phyloP scores from a whole-genome alignment of 2,329 filamentous ascomycete genomes.

The Scleromitrula shiraiana region DNA sequence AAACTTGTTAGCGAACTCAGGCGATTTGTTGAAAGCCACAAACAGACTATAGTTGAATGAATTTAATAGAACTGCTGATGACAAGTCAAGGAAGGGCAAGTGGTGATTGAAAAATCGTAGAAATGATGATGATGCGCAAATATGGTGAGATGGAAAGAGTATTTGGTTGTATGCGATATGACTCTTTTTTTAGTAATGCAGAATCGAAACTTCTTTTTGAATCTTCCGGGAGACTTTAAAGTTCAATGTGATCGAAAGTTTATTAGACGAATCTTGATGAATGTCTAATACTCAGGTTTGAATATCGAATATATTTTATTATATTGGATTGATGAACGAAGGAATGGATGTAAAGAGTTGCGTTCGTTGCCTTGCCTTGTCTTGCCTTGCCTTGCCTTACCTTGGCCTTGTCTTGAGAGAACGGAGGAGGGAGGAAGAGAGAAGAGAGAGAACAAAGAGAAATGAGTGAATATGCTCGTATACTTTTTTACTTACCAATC shows the following conservation, averaged over 20 bases:
- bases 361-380: neutral
- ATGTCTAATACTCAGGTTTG: too few relatives aligned
- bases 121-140: neutral
- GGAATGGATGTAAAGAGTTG: too few relatives aligned
- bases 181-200: neutral
- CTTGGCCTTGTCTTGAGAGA: too few relatives aligned
- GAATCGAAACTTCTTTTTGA: neutral
- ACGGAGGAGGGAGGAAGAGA: too few relatives aligned
- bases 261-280: neutral
- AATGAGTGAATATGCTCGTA: too few relatives aligned
- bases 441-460: too few relatives aligned
- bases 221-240: neutral
- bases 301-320: too few relatives aligned
- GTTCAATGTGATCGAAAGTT: neutral
- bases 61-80: neutral
- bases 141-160: neutral
- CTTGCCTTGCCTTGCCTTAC: neutral
- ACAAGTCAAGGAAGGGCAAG: neutral
- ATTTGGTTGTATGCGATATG: neutral
- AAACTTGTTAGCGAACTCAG: slow-evolving; percentile 4
- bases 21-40: neutral
- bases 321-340: too few relatives aligned
- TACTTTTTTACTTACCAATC: too few relatives aligned
- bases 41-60: neutral
- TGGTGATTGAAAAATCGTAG: neutral